These are phyloP conservation scores for Pisolithus sp. DNA, from an alignment of 768 basidiomycete species.

Conservation along the genomic window DNA sequence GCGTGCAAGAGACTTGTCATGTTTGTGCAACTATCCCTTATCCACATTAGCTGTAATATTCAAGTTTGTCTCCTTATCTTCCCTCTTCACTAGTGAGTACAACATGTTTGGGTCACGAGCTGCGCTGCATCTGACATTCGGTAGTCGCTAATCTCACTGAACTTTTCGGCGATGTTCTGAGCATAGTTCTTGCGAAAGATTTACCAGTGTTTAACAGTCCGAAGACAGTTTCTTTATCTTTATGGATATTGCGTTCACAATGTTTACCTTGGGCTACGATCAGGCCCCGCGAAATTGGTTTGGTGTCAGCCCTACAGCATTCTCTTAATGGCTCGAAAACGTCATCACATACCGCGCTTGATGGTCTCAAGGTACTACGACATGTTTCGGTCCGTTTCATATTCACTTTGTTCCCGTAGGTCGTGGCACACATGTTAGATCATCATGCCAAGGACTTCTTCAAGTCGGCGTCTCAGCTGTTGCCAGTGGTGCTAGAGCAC, in stretches of 20 bases:
- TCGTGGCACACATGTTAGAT: constrained; percentile 18
- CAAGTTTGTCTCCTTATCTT: constrained; percentile 38
- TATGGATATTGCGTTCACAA: constrained; percentile 47
- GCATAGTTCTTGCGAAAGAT: constrained; percentile 29
- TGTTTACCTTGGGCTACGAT: constrained; percentile 40
- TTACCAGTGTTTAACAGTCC: constrained; percentile 34
- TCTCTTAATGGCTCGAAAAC: constrained; percentile 27
- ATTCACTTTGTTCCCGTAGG: constrained; percentile 13
- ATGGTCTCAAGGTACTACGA: constrained; percentile 24
- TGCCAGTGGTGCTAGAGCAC: constrained; percentile 16
- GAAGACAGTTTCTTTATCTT: constrained; percentile 42
- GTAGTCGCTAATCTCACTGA: constrained; percentile 39
- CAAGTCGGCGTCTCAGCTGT: constrained; percentile 12
- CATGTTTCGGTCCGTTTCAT: not conserved
- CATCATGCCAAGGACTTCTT: constrained; percentile 12
- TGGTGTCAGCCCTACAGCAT: constrained; percentile 32
- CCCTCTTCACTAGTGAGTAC: constrained; percentile 44
- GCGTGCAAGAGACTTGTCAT: constrained; percentile 34
- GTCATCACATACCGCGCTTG: constrained; percentile 11
- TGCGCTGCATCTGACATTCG: constrained; percentile 3
- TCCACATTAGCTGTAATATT: constrained; percentile 47
- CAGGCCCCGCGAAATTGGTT: constrained; percentile 19
- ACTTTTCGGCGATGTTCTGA: constrained; percentile 41
- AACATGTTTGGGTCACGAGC: not conserved
- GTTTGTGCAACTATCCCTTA: constrained; percentile 49